Evolutionary conservation across 2,329 filamentous ascomycete genomes (phyloP).

Genomic region (Aspergillus chevalieri): DNA sequence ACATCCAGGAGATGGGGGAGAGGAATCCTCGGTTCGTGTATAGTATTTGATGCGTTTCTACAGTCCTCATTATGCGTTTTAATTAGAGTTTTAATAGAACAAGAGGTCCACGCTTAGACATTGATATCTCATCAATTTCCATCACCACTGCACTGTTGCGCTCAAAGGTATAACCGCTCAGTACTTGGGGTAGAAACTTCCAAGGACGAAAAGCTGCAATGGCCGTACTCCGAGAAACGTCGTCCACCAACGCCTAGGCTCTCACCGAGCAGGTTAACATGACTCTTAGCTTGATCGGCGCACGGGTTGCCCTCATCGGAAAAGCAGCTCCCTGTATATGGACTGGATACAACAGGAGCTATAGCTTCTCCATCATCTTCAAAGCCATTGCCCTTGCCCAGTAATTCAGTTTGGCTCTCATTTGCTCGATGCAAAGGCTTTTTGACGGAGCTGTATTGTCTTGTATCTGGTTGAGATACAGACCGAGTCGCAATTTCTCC

Average conservation of each 20-base stretch:
- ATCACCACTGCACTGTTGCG: background rate
- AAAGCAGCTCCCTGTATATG: too few species aligned
- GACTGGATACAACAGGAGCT: too few species aligned
- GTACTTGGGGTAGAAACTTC: background rate
- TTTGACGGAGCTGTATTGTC: background rate
- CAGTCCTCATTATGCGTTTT: background rate
- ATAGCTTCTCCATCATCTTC: background rate
- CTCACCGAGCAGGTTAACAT: background rate
- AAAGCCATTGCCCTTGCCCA: background rate
- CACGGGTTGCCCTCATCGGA: too few species aligned
- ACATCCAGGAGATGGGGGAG: conserved; percentile 40
- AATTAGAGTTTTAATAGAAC: background rate
- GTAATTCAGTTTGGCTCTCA: background rate
- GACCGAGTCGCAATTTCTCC: background rate
- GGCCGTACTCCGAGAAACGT: background rate
- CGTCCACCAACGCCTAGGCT: background rate
- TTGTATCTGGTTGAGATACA: background rate
- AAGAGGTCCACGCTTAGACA: background rate
- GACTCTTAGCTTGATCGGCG: background rate
- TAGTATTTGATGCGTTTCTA: conserved; percentile 22
- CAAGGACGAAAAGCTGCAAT: background rate
- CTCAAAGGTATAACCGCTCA: background rate
- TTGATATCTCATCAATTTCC: too few species aligned
- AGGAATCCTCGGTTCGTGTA: conserved; percentile 36
- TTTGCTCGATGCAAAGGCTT: background rate